Evolutionary conservation across 306 rosid genomes (phyloP), one percentile per base, ranked within the genome.

Genomic region (Vachellia collinsii): DNA sequence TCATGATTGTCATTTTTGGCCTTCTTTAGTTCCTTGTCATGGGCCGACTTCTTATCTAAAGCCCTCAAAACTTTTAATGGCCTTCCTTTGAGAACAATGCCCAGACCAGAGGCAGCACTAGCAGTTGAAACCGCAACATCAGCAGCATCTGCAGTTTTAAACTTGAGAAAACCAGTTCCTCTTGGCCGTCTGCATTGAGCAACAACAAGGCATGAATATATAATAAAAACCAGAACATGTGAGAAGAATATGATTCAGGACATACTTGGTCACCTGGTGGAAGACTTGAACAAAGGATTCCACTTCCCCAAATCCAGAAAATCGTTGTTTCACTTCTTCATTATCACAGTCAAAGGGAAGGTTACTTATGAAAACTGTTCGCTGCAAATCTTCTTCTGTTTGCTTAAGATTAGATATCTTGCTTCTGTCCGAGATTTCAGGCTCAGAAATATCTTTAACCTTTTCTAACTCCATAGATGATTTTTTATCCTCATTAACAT

Each of bases 111-210:
- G 63, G 85, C 92, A 68, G 86, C 82, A 77, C 82, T 81, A 7
- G 93, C 97, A 25, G 94, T 77, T 66, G 94, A 87, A 85, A 92
- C 83, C 42, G 98, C 99, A 89, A 86, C 88, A 80, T 79, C 39
- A 59, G 94, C 93, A 34, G 93, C 97, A 76, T 91, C 94, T 22
- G n/a, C 62, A 3, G 92, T 89, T 84, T 92, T 91, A 76, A 95
- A 95, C 86, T 85, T 93, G 11, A 95, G 98, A 87, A 95, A 95
- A 85, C 97, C 99, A 72, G 98, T 91, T 75, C 99, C 98, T 83
- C 83, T 91, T 25, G 96, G 98, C 75, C 99, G 96, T 88, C 99
- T 95, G 88, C 81, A 86, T 81, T 44, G 80, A 88, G 74, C 43
- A 80, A 73, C 41, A 77, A 42, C 72, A 70, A 65, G 37, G 65